These are phyloP conservation scores for Gynochthodes officinalis DNA, from an alignment of 257 asterid species.

Conservation along the genomic window DNA sequence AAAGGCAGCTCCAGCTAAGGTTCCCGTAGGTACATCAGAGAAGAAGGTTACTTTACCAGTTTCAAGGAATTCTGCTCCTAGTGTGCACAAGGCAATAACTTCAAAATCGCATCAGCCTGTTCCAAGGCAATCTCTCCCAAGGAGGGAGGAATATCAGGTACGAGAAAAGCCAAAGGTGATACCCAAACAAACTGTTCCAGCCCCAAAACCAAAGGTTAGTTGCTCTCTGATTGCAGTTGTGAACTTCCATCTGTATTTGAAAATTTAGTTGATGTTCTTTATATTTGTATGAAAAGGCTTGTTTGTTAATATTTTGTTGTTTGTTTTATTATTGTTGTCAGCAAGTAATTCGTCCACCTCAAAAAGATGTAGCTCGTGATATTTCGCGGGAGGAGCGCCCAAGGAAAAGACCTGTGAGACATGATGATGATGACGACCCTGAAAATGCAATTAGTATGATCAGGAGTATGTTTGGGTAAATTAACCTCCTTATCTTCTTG, in stretches of 20 bases:
- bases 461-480: conserved; percentile 64
- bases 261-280: not conserved
- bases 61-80: conserved; percentile 30
- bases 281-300: not conserved
- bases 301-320: not conserved
- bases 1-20: conserved; percentile 44
- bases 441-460: conserved; percentile 38
- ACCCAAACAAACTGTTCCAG: conserved; percentile 37
- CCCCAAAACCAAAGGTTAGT: conserved; percentile 32
- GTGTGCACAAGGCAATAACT: conserved; percentile 32
- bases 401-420: conserved; percentile 50
- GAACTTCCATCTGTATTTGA: not conserved
- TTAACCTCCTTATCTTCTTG: not conserved
- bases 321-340: conserved; percentile 5
- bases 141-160: conserved; percentile 36
- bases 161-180: conserved; percentile 43
- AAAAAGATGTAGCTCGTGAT: conserved; percentile 35
- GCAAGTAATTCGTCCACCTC: conserved; percentile 49
- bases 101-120: conserved; percentile 36
- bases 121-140: conserved; percentile 40
- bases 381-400: conserved; percentile 35
- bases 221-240: not conserved
- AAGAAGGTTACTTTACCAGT: conserved; percentile 36
- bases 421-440: conserved; percentile 45
- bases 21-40: conserved; percentile 31